Conservation (phyloP, 1,284 basidiomycete species). For the Vanrija sp. region DNA sequence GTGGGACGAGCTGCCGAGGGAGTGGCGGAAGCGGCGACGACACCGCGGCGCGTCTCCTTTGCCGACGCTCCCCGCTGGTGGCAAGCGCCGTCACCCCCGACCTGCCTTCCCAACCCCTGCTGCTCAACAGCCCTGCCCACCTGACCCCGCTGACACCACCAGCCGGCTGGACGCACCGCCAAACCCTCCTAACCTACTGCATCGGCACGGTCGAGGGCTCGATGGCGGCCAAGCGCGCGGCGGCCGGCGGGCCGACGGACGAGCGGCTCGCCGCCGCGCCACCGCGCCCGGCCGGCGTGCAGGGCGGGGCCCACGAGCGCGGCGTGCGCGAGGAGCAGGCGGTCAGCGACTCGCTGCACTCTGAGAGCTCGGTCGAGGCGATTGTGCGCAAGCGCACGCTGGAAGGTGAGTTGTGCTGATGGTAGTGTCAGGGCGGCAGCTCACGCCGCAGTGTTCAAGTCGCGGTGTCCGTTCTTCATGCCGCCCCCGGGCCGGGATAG, state of each 20-base stretch:
- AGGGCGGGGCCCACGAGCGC: slow-evolving; percentile 51
- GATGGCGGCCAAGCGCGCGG: slow-evolving; percentile 57
- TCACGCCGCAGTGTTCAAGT: slow-evolving; percentile 62
- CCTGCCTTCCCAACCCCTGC: not conserved
- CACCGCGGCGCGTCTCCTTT: not conserved
- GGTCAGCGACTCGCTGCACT: slow-evolving; percentile 66
- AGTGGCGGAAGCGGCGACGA: too few relatives aligned
- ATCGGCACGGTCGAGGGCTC: slow-evolving; percentile 65
- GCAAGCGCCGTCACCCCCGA: too few relatives aligned
- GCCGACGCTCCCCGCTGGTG: not conserved
- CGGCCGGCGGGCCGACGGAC: slow-evolving; percentile 11
- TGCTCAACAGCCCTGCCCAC: not conserved
- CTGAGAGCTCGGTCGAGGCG: slow-evolving; percentile 71
- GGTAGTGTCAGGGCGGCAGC: not conserved
- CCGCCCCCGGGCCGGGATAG: slow-evolving; percentile 62
- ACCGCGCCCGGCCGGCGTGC: slow-evolving; percentile 1
- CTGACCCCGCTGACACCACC: not conserved
- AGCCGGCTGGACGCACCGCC: slow-evolving; percentile 80
- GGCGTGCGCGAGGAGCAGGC: slow-evolving; percentile 67
- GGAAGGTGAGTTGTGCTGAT: slow-evolving; percentile 58
- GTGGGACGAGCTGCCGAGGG: not conserved
- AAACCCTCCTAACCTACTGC: slow-evolving; percentile 74
- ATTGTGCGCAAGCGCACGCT: slow-evolving; percentile 73
- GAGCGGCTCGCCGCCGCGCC: slow-evolving; percentile 13
- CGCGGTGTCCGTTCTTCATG: slow-evolving; percentile 75